Conservation (phyloP, 2,329 filamentous ascomycete species). For the Fusarium sp. region DNA sequence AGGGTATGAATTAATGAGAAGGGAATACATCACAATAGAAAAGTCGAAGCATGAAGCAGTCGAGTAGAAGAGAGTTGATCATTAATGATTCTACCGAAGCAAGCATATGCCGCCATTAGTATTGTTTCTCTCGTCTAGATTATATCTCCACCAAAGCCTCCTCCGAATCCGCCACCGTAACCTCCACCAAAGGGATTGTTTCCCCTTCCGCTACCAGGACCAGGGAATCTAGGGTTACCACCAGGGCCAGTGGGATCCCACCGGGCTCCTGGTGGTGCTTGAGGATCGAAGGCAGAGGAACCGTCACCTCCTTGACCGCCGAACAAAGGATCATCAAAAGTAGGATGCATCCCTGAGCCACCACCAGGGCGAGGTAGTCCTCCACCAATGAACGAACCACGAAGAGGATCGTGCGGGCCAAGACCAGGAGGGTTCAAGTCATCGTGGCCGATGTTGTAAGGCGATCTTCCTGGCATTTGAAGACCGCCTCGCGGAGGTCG, state of each 20-base stretch:
- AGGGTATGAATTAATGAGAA: not conserved
- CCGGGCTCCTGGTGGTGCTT: slow-evolving; percentile 85
- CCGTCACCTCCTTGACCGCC: slow-evolving; percentile 52
- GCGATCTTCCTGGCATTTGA: slow-evolving; percentile 59
- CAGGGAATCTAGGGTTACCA: slow-evolving; percentile 57
- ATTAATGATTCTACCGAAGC: slow-evolving; percentile 22
- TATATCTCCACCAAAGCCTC: slow-evolving; percentile 41
- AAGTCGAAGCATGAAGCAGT: not conserved
- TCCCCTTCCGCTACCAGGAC: slow-evolving; percentile 52
- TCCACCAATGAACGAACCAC: slow-evolving; percentile 71
- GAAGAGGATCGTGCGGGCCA: slow-evolving; percentile 84
- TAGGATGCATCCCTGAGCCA: slow-evolving; percentile 91
- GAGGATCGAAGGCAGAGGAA: slow-evolving; percentile 62
- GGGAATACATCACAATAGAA: not conserved
- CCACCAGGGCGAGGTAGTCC: slow-evolving; percentile 67
- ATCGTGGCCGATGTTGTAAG: slow-evolving; percentile 79
- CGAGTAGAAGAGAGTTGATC: not conserved
- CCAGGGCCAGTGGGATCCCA: slow-evolving; percentile 89
- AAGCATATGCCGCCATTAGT: not conserved
- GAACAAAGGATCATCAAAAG: slow-evolving; percentile 91
- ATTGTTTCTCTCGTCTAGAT: slow-evolving; percentile 22
- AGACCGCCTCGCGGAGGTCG: slow-evolving; percentile 57
- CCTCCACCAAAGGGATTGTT: slow-evolving; percentile 53
- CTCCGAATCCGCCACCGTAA: slow-evolving; percentile 48
- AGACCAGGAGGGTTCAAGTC: slow-evolving; percentile 89